Evolutionary conservation across 768 basidiomycete species (phyloP), one percentile per base, ranked within the genome.

Genomic region (Xerocomus potaroensis): DNA sequence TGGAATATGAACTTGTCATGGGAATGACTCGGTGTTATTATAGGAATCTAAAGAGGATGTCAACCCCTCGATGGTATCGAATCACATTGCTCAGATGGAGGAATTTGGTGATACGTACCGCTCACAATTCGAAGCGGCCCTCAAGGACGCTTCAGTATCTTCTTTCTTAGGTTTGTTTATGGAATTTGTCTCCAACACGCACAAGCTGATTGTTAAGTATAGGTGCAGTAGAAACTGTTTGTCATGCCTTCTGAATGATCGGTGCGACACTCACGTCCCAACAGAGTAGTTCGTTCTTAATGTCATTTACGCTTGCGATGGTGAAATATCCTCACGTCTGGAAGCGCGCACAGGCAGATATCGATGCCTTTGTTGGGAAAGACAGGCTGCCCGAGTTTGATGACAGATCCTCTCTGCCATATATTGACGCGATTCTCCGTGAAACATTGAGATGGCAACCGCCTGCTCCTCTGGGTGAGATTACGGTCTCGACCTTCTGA

Each of bases 181-280:
- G 14, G 1, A 12, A 6, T 22, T 3, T 9, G 12, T 29, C n/a
- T 18, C 2, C 22, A 16, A 23, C 3, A 5, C n/a, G 19, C n/a
- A 7, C 4, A 33, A 33, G 10, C 45, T 49, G 15, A 48, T 14
- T n/a, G 19, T 4, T 22, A 4, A 12, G 23, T 9, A 11, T 44
- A 55, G 53, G 23, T 23, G 41, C 54, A 12, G 49, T 51, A 10
- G 54, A 56, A 30, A 53, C 51, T 31, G 56, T 57, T 10, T 39
- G 55, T 48, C 16, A 2, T 36, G 7, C 9, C 18, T 0, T 23
- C n/a, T 27, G 16, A 12, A 16, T 19, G 23, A 35, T 16, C 21
- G 14, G 31, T 27, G n/a, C 2, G 21, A 29, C 4, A 29, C 45
- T 53, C 2, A 57, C 7, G 5, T 24, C n/a, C 18, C 14, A 21